These are phyloP conservation scores for Fusarium sp. DNA, from an alignment of 2,329 filamentous ascomycete genomes.

Conservation along the genomic window DNA sequence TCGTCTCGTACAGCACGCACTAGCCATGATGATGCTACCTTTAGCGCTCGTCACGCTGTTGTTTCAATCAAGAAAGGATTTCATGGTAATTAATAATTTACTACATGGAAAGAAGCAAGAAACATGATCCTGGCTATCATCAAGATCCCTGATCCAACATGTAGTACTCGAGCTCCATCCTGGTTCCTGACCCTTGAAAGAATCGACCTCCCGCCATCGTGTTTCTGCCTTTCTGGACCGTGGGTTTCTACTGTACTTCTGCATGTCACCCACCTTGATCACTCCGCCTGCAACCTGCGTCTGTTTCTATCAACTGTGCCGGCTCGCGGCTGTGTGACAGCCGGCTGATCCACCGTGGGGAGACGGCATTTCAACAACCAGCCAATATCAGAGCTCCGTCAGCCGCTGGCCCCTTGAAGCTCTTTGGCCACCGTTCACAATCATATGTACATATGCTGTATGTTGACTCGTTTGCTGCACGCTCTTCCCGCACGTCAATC, in stretches of 20 bases:
- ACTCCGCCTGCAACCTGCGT: slow-evolving; percentile 32
- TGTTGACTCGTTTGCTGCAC: slow-evolving; percentile 33
- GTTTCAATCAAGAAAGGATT: neutral
- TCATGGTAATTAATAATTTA: neutral
- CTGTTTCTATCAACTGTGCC: slow-evolving; percentile 34
- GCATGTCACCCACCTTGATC: slow-evolving; percentile 44
- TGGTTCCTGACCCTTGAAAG: slow-evolving; percentile 10
- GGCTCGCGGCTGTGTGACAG: slow-evolving; percentile 46
- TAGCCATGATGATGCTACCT: neutral
- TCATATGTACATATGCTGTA: slow-evolving; percentile 10
- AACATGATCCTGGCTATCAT: slow-evolving; percentile 30
- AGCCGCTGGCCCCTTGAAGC: slow-evolving; percentile 55
- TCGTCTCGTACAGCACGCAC: slow-evolving; percentile 14
- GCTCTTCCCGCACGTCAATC: slow-evolving; percentile 48
- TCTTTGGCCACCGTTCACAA: slow-evolving; percentile 15
- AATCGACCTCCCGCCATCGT: slow-evolving; percentile 33
- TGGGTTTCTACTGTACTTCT: slow-evolving; percentile 23
- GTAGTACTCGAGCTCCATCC: slow-evolving; percentile 13
- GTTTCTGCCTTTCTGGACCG: slow-evolving; percentile 19
- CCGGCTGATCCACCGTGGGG: slow-evolving; percentile 40
- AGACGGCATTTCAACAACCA: slow-evolving; percentile 47
- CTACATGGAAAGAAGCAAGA: slow-evolving; percentile 10
- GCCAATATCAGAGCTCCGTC: slow-evolving; percentile 66
- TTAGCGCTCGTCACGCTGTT: neutral
- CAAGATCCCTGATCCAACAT: slow-evolving; percentile 14